Conservation (phyloP, 331 rosid genomes). For the Quercus tomentella region DNA sequence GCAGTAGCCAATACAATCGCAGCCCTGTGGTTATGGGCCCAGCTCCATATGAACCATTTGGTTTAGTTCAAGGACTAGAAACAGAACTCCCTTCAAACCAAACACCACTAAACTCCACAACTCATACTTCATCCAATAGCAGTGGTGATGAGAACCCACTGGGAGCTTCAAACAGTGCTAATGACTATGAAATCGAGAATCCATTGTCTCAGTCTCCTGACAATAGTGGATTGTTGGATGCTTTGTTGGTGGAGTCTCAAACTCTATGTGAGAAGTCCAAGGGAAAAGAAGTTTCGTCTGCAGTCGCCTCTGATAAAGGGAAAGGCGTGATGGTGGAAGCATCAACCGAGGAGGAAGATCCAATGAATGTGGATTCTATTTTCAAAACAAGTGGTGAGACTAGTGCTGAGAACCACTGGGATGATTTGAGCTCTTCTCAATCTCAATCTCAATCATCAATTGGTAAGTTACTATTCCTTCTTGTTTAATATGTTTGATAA, state of each 20-base stretch:
- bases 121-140: conserved; percentile 39
- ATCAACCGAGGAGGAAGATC: conserved; percentile 19
- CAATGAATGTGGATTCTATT: conserved; percentile 15
- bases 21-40: conserved; percentile 12
- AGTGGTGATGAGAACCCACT: conserved; percentile 35
- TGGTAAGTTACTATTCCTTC: conserved; percentile 30
- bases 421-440: conserved; percentile 34
- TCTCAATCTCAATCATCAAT: conserved; percentile 29
- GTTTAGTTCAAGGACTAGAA: conserved; percentile 13
- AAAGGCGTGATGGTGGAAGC: conserved; percentile 24
- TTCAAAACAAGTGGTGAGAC: conserved; percentile 26
- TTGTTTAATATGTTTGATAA: background rate
- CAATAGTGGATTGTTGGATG: conserved; percentile 57
- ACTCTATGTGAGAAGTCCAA: conserved; percentile 32
- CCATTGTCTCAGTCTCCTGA: conserved; percentile 3
- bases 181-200: conserved; percentile 28
- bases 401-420: conserved; percentile 25
- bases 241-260: conserved; percentile 39
- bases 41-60: conserved; percentile 28
- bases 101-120: conserved; percentile 25
- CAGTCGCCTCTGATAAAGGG: conserved; percentile 15
- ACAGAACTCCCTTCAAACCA: conserved; percentile 49
- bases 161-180: conserved; percentile 23
- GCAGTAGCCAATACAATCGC: conserved; percentile 15
- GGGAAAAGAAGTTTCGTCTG: conserved; percentile 15